Percentiles rank a stretch among this genome's conserved stretches.
Conservation (phyloP, 78 protist species). For the Anaeramoeba flamelloides region DNA sequence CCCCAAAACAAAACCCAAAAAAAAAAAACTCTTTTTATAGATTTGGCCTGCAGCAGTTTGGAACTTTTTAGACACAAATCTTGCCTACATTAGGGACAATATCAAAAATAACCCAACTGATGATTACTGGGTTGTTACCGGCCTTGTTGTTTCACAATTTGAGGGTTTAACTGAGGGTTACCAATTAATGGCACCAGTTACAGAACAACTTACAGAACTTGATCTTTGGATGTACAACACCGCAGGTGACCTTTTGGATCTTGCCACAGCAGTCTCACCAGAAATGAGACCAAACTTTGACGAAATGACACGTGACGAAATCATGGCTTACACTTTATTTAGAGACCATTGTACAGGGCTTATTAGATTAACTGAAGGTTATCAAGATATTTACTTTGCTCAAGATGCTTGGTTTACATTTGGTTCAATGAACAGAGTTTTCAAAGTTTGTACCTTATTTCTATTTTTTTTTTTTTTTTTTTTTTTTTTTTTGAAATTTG, state of each 20-base stretch:
- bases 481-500: no score
- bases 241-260: constrained; percentile 7
- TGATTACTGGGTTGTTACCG: background rate
- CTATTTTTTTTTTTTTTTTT: no score
- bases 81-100: background rate
- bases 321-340: background rate
- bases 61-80: background rate
- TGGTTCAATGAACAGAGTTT: constrained; percentile 11
- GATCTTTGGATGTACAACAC: constrained; percentile 2
- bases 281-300: background rate
- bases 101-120: background rate
- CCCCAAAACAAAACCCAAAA: no score
- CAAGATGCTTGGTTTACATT: constrained; percentile 9
- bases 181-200: background rate
- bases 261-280: background rate
- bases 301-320: constrained; percentile 3
- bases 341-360: constrained; percentile 1
- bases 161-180: constrained; percentile 5
- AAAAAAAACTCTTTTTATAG: no score
- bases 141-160: background rate
- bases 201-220: constrained; percentile 1
- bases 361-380: constrained; percentile 1
- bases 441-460: constrained; percentile 1
- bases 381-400: background rate
- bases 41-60: background rate